phyloP scores from a whole-genome alignment of 75 land plant genomes.

The Larix kaempferi region DNA sequence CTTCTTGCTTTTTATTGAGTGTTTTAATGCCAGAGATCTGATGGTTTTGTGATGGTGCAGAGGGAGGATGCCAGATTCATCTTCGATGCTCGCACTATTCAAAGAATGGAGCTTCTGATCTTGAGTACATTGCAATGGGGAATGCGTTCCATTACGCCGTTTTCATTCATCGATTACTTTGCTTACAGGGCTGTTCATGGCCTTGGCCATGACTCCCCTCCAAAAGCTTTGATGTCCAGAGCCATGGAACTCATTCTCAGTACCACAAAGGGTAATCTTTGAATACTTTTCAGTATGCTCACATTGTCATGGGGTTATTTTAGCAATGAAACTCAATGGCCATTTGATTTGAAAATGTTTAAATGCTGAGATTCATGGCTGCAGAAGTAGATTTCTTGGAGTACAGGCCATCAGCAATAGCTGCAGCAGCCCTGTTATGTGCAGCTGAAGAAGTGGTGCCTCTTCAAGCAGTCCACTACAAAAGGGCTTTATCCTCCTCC shows the following conservation, averaged over 20 bases:
- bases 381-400: constrained; percentile 62
- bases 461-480: constrained; percentile 24
- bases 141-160: constrained; percentile 78
- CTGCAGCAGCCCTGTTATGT: constrained; percentile 44
- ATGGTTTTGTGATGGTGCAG: constrained; percentile 18
- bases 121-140: constrained; percentile 75
- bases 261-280: constrained; percentile 44
- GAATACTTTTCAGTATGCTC: background rate
- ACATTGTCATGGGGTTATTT: too few relatives aligned
- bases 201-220: constrained; percentile 2
- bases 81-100: constrained; percentile 78
- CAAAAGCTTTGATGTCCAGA: constrained; percentile 17
- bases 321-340: too few relatives aligned
- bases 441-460: constrained; percentile 49
- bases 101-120: constrained; percentile 91
- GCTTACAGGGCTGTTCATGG: constrained; percentile 33
- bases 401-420: constrained; percentile 74
- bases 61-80: constrained; percentile 50
- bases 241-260: constrained; percentile 56
- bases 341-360: too few relatives aligned
- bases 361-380: too few relatives aligned
- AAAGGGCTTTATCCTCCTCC: constrained; percentile 31
- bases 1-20: background rate
- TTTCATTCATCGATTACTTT: constrained; percentile 74
- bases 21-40: background rate